Evolutionary conservation across 352 stramenopile genomes (phyloP).

Genomic region (Phytophthora niederhauseri): DNA sequence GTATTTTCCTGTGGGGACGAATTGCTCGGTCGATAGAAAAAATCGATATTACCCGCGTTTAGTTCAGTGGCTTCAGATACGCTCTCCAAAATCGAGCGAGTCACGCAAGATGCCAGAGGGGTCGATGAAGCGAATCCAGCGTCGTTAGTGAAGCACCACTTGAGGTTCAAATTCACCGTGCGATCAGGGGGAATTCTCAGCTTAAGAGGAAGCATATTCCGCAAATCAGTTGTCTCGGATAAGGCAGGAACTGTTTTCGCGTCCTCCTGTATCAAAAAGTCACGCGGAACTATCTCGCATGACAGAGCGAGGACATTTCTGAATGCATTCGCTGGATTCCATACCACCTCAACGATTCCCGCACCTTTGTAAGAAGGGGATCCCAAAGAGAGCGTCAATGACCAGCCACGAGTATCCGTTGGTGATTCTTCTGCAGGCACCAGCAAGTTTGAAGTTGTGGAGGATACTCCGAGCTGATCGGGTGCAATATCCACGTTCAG

Average conservation of each 20-base stretch:
- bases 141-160: slow-evolving; percentile 70
- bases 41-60: slow-evolving; percentile 63
- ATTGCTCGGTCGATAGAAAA: slow-evolving; percentile 40
- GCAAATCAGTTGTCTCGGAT: slow-evolving; percentile 9
- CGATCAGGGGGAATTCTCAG: slow-evolving; percentile 46
- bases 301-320: slow-evolving; percentile 57
- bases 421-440: slow-evolving; percentile 81
- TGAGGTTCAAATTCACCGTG: slow-evolving; percentile 48
- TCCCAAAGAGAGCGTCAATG: slow-evolving; percentile 45
- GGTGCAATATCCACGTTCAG: slow-evolving; percentile 40
- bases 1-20: slow-evolving; percentile 20
- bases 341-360: slow-evolving; percentile 57
- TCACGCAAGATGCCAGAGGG: slow-evolving; percentile 71
- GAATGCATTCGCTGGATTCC: slow-evolving; percentile 55
- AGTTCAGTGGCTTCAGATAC: slow-evolving; percentile 64
- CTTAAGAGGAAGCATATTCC: slow-evolving; percentile 43
- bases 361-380: slow-evolving; percentile 42
- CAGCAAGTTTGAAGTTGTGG: slow-evolving; percentile 54
- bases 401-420: slow-evolving; percentile 63
- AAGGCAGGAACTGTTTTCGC: slow-evolving; percentile 5
- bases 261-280: slow-evolving; percentile 38
- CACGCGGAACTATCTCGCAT: slow-evolving; percentile 44
- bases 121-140: slow-evolving; percentile 71
- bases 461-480: slow-evolving; percentile 49
- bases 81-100: slow-evolving; percentile 61